phyloP scores from a whole-genome alignment of 106 monocot species.

The Allium sativum region DNA sequence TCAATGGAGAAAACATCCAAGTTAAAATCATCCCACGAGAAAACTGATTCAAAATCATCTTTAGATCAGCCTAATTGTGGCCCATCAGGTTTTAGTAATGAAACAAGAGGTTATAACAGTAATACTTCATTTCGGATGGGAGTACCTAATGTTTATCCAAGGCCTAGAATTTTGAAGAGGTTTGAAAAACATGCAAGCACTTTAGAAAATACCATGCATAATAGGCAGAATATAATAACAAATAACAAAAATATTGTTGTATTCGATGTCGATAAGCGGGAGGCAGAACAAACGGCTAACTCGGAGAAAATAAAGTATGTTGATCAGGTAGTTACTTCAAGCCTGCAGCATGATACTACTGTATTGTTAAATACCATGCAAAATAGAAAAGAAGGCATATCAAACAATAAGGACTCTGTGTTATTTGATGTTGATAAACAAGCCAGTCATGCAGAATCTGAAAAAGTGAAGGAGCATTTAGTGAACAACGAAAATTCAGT shows the following conservation, averaged over 20 bases:
- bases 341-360: no score
- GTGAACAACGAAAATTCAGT: no score
- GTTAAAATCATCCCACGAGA: neutral
- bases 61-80: slow-evolving; percentile 4
- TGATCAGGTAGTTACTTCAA: no score
- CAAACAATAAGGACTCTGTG: slow-evolving; percentile 5
- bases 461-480: no score
- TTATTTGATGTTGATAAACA: slow-evolving; percentile 11
- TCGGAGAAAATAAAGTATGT: neutral
- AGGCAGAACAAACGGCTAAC: slow-evolving; percentile 1
- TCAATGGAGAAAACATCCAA: slow-evolving; percentile 17
- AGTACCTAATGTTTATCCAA: no score
- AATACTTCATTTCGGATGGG: neutral
- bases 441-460: slow-evolving; percentile 5
- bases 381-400: neutral
- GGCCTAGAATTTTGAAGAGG: no score
- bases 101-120: slow-evolving; percentile 4
- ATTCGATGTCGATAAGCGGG: neutral
- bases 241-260: no score
- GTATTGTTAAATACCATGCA: no score
- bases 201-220: no score
- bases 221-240: no score
- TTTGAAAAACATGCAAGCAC: no score
- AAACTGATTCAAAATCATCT: slow-evolving; percentile 1
- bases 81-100: neutral